phyloP scores from a whole-genome alignment of 306 rosid genomes.

The Acacia crassicarpa region DNA sequence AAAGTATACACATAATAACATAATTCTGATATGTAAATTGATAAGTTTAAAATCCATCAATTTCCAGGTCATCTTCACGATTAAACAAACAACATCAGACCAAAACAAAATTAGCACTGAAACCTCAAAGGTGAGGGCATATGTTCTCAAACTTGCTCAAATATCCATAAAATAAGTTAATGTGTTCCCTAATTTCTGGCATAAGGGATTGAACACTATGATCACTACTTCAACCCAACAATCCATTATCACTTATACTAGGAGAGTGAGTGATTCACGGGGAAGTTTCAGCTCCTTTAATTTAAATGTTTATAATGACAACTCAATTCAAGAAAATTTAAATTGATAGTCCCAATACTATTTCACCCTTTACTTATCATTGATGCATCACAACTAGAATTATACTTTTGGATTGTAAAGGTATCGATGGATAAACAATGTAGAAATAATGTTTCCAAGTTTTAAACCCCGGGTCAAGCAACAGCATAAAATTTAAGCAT shows the following conservation, averaged over 20 bases:
- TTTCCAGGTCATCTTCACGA: background rate
- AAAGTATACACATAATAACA: background rate
- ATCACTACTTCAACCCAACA: background rate
- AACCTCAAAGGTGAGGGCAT: background rate
- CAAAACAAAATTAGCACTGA: background rate
- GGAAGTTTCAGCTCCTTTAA: slow-evolving; percentile 4
- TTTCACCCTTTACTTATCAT: background rate
- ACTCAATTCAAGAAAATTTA: background rate
- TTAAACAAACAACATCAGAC: background rate
- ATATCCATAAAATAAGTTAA: background rate
- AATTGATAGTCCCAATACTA: background rate
- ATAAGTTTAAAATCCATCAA: background rate
- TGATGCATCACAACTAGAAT: background rate
- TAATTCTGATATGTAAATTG: background rate
- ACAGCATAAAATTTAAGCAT: slow-evolving; percentile 4
- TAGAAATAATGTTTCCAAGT: background rate
- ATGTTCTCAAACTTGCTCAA: background rate
- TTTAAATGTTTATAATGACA: background rate
- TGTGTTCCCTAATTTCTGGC: background rate
- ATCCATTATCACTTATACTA: background rate
- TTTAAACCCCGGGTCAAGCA: background rate
- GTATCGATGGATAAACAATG: background rate
- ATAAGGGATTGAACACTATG: background rate
- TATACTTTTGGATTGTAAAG: no score
- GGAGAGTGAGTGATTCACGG: background rate